Conservation (phyloP, 495 filamentous ascomycete genomes). For the Hypoxylon perforatum region DNA sequence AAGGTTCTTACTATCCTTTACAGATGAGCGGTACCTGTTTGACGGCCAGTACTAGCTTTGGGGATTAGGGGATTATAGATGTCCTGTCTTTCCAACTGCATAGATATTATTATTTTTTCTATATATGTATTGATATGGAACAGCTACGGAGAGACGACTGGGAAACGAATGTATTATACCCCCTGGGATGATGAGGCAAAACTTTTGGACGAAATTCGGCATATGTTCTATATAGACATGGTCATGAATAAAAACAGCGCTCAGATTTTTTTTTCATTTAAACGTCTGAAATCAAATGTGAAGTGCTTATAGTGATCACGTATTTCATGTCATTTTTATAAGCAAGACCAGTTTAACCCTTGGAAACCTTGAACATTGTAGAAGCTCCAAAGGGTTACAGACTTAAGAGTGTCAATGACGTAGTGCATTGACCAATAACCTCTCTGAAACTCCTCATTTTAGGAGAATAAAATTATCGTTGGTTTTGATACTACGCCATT, state of each 20-base stretch:
- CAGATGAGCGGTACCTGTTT: conserved; percentile 53
- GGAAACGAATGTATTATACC: not conserved
- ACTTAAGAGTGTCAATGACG: no score
- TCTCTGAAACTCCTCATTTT: no score
- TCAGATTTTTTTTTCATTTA: not conserved
- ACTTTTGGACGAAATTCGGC: not conserved
- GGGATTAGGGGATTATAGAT: not conserved
- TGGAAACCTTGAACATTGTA: no score
- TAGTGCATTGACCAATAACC: no score
- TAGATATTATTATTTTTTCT: not conserved
- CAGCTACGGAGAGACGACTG: not conserved
- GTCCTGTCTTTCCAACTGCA: not conserved
- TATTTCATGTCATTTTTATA: no score
- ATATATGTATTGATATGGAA: conserved; percentile 18
- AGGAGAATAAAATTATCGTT: no score
- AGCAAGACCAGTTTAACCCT: no score
- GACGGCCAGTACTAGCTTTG: conserved; percentile 40
- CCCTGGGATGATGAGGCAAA: conserved; percentile 16
- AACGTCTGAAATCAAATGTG: not conserved
- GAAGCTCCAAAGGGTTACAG: no score
- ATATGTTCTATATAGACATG: not conserved
- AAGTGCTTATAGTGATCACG: no score
- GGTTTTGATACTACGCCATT: no score
- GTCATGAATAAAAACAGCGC: conserved; percentile 4
- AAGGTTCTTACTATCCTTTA: conserved; percentile 63